Conservation (phyloP, 139 green algal species). For the Auxenochlorella pyrenoidosa region DNA sequence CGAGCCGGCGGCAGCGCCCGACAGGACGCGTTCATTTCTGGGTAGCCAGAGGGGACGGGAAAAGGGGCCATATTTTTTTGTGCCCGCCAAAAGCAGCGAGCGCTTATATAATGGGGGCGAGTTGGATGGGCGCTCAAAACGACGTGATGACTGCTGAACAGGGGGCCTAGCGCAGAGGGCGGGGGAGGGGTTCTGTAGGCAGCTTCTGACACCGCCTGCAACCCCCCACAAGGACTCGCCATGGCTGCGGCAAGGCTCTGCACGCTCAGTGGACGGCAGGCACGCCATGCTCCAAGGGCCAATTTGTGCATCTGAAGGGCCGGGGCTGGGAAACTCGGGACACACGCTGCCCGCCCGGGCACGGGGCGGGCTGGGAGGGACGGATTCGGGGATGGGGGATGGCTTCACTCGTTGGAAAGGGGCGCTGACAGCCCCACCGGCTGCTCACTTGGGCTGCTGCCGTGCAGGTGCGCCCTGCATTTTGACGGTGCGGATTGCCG, state of each 20-base stretch:
- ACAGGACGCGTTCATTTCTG: not conserved
- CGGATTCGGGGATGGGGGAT: not conserved
- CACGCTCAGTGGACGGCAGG: no score
- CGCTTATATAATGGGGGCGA: not conserved
- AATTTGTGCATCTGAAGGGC: conserved; percentile 5
- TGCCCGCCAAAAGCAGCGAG: not conserved
- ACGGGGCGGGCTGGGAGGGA: not conserved
- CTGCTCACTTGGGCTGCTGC: not conserved
- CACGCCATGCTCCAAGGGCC: not conserved
- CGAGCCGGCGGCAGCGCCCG: not conserved
- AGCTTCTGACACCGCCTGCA: no score
- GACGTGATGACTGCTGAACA: not conserved
- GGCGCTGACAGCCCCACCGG: no score
- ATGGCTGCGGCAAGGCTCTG: no score
- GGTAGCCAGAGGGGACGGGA: not conserved
- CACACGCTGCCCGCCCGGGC: not conserved
- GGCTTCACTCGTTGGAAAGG: no score
- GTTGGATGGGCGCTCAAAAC: not conserved
- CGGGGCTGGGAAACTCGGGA: not conserved
- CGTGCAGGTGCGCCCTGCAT: conserved; percentile 16
- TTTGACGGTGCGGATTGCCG: conserved; percentile 34
- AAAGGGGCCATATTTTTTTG: conserved; percentile 4
- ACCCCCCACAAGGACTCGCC: not conserved
- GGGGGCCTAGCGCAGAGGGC: not conserved
- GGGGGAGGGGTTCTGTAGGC: not conserved